Evolutionary conservation across 805 yeast species (phyloP).

Genomic region (Kuraishia borneana): DNA sequence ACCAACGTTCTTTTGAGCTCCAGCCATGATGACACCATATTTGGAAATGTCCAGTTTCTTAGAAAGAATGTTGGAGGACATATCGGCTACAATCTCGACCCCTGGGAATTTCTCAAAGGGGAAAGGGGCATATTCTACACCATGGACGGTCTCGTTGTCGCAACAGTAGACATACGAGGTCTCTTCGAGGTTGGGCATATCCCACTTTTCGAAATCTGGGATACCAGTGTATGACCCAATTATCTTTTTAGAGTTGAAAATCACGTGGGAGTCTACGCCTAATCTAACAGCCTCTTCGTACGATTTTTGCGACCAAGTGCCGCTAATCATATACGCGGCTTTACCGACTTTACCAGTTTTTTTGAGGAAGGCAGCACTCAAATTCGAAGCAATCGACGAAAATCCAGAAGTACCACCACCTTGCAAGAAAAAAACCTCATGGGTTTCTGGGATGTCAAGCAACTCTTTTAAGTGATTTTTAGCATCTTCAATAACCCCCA

Average conservation of each 20-base stretch:
- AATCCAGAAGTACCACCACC: conserved; percentile 98
- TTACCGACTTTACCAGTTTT: conserved; percentile 66
- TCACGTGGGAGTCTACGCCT: conserved; percentile 62
- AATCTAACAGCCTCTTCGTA: conserved; percentile 78
- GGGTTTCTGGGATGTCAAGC: conserved; percentile 75
- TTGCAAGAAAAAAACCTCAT: conserved; percentile 90
- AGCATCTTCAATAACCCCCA: conserved; percentile 64
- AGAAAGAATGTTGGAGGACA: conserved; percentile 88
- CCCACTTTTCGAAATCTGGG: conserved; percentile 60
- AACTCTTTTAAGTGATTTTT: conserved; percentile 56
- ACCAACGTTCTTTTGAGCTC: conserved; percentile 98
- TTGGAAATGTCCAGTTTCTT: conserved; percentile 70
- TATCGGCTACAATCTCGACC: conserved; percentile 82
- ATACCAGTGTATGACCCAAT: conserved; percentile 54
- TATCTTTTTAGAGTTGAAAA: conserved; percentile 50
- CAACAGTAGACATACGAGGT: conserved; percentile 84
- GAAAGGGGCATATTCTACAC: conserved; percentile 60
- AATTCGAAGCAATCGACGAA: conserved; percentile 74
- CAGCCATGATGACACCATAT: conserved; percentile 88
- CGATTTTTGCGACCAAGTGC: conserved; percentile 89
- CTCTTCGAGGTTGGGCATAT: conserved; percentile 42
- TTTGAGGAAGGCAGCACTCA: conserved; percentile 57
- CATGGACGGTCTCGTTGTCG: conserved; percentile 96
- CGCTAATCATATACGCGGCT: conserved; percentile 84
- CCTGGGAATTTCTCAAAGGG: conserved; percentile 49